Percentiles rank a stretch among this genome's conserved stretches.
These are phyloP conservation scores for Gossypium ekmanianum DNA, from an alignment of 345 rosid genomes.

Conservation along the genomic window DNA sequence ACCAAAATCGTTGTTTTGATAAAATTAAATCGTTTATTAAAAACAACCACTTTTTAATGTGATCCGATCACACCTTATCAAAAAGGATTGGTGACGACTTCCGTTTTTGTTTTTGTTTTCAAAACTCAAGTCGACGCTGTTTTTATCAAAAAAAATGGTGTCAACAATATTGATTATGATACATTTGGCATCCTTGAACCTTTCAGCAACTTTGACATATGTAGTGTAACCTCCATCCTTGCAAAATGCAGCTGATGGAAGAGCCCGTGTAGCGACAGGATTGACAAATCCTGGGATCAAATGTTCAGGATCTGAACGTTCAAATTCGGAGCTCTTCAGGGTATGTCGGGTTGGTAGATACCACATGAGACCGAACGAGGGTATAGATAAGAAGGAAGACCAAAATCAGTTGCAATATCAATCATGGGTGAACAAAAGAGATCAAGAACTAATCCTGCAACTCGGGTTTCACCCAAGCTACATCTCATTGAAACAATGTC, in stretches of 20 bases:
- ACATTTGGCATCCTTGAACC: slow-evolving; percentile 34
- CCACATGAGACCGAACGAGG: slow-evolving; percentile 33
- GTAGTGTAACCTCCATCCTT: slow-evolving; percentile 34
- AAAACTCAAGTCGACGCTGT: too few relatives aligned
- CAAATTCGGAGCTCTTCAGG: slow-evolving; percentile 12
- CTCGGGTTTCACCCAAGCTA: slow-evolving; percentile 23
- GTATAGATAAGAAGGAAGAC: slow-evolving; percentile 49
- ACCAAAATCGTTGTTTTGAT: too few relatives aligned
- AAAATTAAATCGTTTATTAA: too few relatives aligned
- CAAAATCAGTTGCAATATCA: slow-evolving; percentile 33
- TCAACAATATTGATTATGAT: slow-evolving; percentile 37
- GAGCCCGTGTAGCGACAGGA: slow-evolving; percentile 33
- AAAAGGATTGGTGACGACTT: too few relatives aligned
- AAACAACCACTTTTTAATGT: too few relatives aligned
- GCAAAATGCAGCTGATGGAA: slow-evolving; percentile 34
- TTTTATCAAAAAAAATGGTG: too few relatives aligned
- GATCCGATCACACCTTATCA: too few relatives aligned
- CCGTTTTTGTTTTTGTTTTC: too few relatives aligned
- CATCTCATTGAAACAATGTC: slow-evolving; percentile 11
- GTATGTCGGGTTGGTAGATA: slow-evolving; percentile 31
- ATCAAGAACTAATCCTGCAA: slow-evolving; percentile 44
- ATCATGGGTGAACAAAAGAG: slow-evolving; percentile 44
- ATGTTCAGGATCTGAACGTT: slow-evolving; percentile 22
- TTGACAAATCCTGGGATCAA: slow-evolving; percentile 29
- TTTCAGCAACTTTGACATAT: slow-evolving; percentile 32